phyloP scores from a whole-genome alignment of 345 rosid species.

The Ailanthus altissimus region DNA sequence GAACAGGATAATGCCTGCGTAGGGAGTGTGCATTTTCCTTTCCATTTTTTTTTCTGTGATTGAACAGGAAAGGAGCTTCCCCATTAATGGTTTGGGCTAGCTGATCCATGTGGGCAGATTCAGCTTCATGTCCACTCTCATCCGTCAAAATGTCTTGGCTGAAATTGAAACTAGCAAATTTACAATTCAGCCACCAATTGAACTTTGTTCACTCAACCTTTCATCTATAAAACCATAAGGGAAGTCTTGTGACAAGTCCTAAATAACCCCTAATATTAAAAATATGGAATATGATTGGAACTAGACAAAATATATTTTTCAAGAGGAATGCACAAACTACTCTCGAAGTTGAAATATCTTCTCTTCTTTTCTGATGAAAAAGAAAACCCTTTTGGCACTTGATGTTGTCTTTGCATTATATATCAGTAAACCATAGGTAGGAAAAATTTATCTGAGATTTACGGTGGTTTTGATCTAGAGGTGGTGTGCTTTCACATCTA shows the following conservation, averaged over 20 bases:
- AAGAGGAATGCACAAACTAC: neutral
- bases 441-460: no score
- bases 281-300: neutral
- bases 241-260: neutral
- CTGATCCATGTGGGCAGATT: conserved; percentile 30
- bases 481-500: no score
- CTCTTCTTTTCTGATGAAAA: neutral
- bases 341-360: neutral
- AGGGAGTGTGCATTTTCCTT: conserved; percentile 93
- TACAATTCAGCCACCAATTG: neutral
- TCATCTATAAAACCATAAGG: neutral
- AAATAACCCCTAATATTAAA: neutral
- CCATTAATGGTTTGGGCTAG: conserved; percentile 32
- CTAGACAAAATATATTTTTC: neutral
- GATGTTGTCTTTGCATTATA: no score
- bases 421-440: no score
- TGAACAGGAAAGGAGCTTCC: conserved; percentile 52
- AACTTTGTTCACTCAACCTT: neutral
- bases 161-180: neutral
- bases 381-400: neutral
- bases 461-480: no score
- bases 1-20: conserved; percentile 99
- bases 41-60: conserved; percentile 30
- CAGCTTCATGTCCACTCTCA: conserved; percentile 11
- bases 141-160: conserved; percentile 11